phyloP scores from a whole-genome alignment of 306 rosid genomes.

The Leucaena leucocephala region DNA sequence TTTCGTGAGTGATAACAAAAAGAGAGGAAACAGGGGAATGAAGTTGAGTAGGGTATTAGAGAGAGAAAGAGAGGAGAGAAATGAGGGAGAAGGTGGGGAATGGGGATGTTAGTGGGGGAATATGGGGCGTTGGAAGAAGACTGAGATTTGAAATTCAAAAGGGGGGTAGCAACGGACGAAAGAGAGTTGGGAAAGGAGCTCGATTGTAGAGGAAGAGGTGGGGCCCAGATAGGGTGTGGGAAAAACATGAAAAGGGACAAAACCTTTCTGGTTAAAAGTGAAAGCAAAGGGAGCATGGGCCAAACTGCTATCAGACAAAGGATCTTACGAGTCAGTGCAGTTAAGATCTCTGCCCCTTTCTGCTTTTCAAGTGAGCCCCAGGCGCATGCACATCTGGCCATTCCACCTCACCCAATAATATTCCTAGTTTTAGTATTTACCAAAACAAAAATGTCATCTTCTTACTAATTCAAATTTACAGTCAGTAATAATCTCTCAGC shows the following conservation, averaged over 20 bases:
- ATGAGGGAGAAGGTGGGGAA: background rate
- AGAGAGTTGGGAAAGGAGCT: constrained; percentile 26
- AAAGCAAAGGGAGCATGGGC: background rate
- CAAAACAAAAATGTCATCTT: background rate
- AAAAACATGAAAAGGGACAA: constrained; percentile 41
- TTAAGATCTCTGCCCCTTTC: constrained; percentile 29
- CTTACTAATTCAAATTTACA: background rate
- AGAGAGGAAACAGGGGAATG: background rate
- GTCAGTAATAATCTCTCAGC: background rate
- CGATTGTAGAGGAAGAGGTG: constrained; percentile 4
- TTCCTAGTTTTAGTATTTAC: background rate
- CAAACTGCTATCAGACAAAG: constrained; percentile 45
- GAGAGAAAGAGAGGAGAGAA: constrained; percentile 6
- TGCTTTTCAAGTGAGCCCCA: background rate
- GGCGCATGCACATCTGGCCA: constrained; percentile 7
- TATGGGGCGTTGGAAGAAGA: background rate
- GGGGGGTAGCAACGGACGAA: constrained; percentile 26
- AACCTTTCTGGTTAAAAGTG: constrained; percentile 39
- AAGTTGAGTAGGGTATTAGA: background rate
- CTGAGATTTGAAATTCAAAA: constrained; percentile 53
- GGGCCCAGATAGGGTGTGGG: constrained; percentile 25
- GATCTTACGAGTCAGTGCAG: constrained; percentile 38
- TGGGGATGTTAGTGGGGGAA: background rate
- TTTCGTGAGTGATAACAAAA: background rate
- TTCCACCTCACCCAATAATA: background rate